A percentile compares a stretch with the other conserved stretches of the same genome.
Evolutionary conservation across 2,329 filamentous ascomycete genomes (phyloP).

Genomic region (Aspergillus thermomutatus): DNA sequence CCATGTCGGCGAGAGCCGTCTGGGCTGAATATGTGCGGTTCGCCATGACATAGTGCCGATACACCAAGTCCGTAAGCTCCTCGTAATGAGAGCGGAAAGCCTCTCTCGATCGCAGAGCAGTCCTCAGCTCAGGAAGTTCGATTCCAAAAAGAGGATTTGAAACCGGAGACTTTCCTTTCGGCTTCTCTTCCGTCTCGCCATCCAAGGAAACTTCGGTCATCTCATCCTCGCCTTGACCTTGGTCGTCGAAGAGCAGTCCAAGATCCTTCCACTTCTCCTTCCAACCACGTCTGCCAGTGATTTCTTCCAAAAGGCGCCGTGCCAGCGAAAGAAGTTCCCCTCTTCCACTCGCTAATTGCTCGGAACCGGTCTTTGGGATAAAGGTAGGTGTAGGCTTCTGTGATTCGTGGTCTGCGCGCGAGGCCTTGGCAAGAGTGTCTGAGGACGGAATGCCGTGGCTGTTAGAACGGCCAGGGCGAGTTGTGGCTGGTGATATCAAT

Average conservation of each 20-base stretch:
- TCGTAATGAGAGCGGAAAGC: slow-evolving; percentile 68
- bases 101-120: slow-evolving; percentile 59
- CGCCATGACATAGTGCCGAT: slow-evolving; percentile 78
- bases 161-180: slow-evolving; percentile 12
- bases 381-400: slow-evolving; percentile 40
- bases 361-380: slow-evolving; percentile 57
- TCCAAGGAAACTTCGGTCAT: slow-evolving; percentile 37
- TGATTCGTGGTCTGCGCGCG: slow-evolving; percentile 43
- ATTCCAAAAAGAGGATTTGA: slow-evolving; percentile 45
- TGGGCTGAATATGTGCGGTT: slow-evolving; percentile 75
- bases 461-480: slow-evolving; percentile 21
- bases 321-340: slow-evolving; percentile 80
- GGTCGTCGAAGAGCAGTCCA: slow-evolving; percentile 36
- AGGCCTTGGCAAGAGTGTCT: slow-evolving; percentile 30
- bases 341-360: slow-evolving; percentile 76
- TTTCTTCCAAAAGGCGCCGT: slow-evolving; percentile 70
- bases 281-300: slow-evolving; percentile 72
- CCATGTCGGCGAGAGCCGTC: slow-evolving; percentile 76
- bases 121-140: slow-evolving; percentile 55
- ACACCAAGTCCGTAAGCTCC: slow-evolving; percentile 76
- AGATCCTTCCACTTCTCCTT: slow-evolving; percentile 69
- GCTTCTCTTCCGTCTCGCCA: slow-evolving; percentile 19
- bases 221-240: slow-evolving; percentile 23
- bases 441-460: slow-evolving; percentile 29
- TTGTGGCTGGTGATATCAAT: slow-evolving; percentile 20